Evolutionary conservation across 2,329 filamentous ascomycete species (phyloP), one percentile per base, ranked within the genome.

Genomic region (Pseudogymnoascus sp.): DNA sequence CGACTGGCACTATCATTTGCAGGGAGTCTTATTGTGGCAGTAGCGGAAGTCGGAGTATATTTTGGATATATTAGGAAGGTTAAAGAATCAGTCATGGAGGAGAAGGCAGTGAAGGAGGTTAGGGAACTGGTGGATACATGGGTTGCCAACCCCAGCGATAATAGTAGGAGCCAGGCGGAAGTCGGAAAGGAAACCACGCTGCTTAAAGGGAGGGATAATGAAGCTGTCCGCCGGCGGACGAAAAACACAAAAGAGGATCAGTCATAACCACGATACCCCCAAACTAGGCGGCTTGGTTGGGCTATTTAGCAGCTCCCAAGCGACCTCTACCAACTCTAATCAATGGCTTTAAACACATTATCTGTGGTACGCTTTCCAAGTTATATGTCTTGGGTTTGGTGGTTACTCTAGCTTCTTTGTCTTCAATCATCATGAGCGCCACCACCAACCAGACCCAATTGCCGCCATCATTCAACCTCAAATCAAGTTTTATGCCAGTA

Each of bases 31-130:
- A 70, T 89, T 0, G 88, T 93, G 0, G 89, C 84, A 1, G 76
- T 91, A 35, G 89, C 89, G 0, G 90, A 94, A 73, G 88, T 93
- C 0, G 86, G 83, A 0, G 86, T 94, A 5, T 93, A 93, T 70
- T 82, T 82, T 6, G 88, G 86, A 4, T 94, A 92, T 70, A 79
- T 91, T 49, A 84, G 88, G 78, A 83, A 88, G 65, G 80, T 92
- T 69, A 79, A 81, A 0, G 82, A 91, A 67, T 87, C 87, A 1
- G 90, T 87, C 72, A 78, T 79, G 65, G 83, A 80, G 66, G 85
- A 89, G 66, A 80, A 78, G 63, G 80, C 78, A 63, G 77, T 80
- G 43, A 81, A 80, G 38, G 90, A 92, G 74, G 79, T 83, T 16
- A 90, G 85, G 73, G 78, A 90, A 70, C 81, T 93, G 29, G 75